Base-by-base conservation (phyloP, 257 asterid species). In the Salvia rosmarinus region DNA sequence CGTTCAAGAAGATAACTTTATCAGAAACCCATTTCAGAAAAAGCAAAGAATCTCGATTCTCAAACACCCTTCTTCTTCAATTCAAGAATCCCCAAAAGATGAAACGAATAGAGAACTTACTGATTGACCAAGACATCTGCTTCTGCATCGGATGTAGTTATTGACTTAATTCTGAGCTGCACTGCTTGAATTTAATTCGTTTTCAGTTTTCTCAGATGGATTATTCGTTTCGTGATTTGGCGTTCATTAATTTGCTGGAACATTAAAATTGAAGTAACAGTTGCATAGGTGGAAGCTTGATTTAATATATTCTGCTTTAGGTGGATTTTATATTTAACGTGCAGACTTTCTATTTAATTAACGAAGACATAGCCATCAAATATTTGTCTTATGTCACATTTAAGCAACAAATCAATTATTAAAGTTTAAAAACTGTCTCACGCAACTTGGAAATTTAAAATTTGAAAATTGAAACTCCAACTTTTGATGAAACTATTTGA, bases 241-340 rank as follows among this genome's bases (percentile, higher is more conserved):
- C 54, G 37, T 52, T 50, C 55, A 42, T 42, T 51, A 30, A 34
- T 65, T 52, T 28, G 73, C 54, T 46, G 57, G 71, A 63, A 66
- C 39, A 66, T 49, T 75, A 55, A 75, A 68, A 61, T 43, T 14
- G 35, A 63, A 16, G 51, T 64, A 69, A 64, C 82, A 50, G 83
- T 82, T 77, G 83, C 84, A 76, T 85, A 66, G 13, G 67, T 55
- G 75, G 54, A 71, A 71, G 43, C 70, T 55, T 19, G 3, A 28
- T 42, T 77, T 55, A 5, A 64, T 58, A 50, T 64, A 61, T 75
- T 64, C 68, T 16, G 63, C 8, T 56, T 40, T 58, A 58, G 77
- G 62, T 50, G 40, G 49, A 68, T 67, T 64, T 23, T 70, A 35
- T 20, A 50, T 35, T 9, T 19, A 70, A n/a, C n/a, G n/a, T n/a